Percentiles rank a stretch among this genome's conserved stretches.
phyloP scores from a whole-genome alignment of 805 yeast species.

The Hagleromyces aurorensis region DNA sequence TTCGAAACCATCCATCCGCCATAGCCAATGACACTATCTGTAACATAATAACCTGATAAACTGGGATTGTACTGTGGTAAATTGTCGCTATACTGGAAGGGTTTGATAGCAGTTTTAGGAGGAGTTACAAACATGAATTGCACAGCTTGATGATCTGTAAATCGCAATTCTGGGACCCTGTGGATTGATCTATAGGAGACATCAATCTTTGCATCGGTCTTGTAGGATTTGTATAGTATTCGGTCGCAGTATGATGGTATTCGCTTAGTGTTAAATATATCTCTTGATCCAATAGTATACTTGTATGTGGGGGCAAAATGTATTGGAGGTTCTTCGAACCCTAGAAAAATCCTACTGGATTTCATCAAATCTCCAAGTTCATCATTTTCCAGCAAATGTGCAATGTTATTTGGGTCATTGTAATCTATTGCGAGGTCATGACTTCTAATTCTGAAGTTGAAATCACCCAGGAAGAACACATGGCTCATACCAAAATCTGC shows the following conservation, averaged over 20 bases:
- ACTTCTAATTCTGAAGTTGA: conserved; percentile 60
- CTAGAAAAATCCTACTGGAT: conserved; percentile 43
- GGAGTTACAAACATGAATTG: conserved; percentile 44
- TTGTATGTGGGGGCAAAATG: conserved; percentile 78
- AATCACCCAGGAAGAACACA: conserved; percentile 73
- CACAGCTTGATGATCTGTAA: conserved; percentile 83
- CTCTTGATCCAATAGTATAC: conserved; percentile 36
- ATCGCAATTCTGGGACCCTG: conserved; percentile 32
- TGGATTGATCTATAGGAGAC: conserved; percentile 41
- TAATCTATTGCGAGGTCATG: conserved; percentile 12
- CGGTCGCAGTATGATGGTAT: conserved; percentile 91
- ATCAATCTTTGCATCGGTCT: conserved; percentile 17
- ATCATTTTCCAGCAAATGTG: conserved; percentile 26
- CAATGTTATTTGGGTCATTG: conserved; percentile 9
- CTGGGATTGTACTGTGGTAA: conserved; percentile 4
- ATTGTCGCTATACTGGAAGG: conserved; percentile 1
- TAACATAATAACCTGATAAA: conserved; percentile 9
- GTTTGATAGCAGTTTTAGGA: conserved; percentile 1
- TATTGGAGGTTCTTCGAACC: conserved; percentile 60
- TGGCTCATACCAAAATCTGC: conserved; percentile 52
- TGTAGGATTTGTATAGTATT: conserved; percentile 49
- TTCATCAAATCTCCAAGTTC: conserved; percentile 29
- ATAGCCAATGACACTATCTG: conserved; percentile 23
- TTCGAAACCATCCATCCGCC: conserved; percentile 18
- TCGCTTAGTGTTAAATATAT: conserved; percentile 49